phyloP scores from a whole-genome alignment of 1,139 yeast species.

The Groenewaldozyma auringiensis region DNA sequence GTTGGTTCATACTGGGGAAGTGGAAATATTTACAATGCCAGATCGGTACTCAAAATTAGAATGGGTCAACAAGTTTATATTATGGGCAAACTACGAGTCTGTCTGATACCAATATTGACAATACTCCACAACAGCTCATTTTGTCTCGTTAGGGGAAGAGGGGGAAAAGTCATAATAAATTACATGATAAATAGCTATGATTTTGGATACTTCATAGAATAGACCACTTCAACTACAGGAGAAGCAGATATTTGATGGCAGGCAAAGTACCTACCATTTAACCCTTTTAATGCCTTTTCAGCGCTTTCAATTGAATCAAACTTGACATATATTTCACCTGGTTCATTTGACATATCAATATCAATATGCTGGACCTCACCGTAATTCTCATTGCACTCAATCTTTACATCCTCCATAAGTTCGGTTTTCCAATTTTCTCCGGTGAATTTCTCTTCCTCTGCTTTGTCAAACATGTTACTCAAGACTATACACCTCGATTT shows the following conservation, averaged over 20 bases:
- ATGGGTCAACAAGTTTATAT: not conserved
- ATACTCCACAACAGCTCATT: no score
- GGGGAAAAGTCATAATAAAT: no score
- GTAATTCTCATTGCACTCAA: slow-evolving; percentile 34
- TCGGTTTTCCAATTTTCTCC: slow-evolving; percentile 29
- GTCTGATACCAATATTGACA: no score
- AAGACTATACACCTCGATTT: slow-evolving; percentile 29
- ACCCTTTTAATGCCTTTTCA: slow-evolving; percentile 28
- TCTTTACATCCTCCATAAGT: slow-evolving; percentile 32
- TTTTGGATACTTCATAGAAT: slow-evolving; percentile 20
- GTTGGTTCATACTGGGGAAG: no score
- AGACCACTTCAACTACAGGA: slow-evolving; percentile 31
- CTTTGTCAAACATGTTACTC: slow-evolving; percentile 33
- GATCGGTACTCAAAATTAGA: not conserved
- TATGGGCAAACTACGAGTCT: no score
- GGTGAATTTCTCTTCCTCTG: slow-evolving; percentile 22
- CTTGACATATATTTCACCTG: slow-evolving; percentile 32
- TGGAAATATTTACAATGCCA: no score
- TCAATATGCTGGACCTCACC: slow-evolving; percentile 31
- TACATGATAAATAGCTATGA: slow-evolving; percentile 1
- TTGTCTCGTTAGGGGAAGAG: no score
- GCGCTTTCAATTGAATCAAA: slow-evolving; percentile 27
- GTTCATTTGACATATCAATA: slow-evolving; percentile 25
- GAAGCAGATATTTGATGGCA: slow-evolving; percentile 29
- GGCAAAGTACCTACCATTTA: slow-evolving; percentile 34